Percentiles rank a stretch among this genome's conserved stretches.
Evolutionary conservation across 805 yeast species (phyloP).

Genomic region (Metschnikowia colocasiae): DNA sequence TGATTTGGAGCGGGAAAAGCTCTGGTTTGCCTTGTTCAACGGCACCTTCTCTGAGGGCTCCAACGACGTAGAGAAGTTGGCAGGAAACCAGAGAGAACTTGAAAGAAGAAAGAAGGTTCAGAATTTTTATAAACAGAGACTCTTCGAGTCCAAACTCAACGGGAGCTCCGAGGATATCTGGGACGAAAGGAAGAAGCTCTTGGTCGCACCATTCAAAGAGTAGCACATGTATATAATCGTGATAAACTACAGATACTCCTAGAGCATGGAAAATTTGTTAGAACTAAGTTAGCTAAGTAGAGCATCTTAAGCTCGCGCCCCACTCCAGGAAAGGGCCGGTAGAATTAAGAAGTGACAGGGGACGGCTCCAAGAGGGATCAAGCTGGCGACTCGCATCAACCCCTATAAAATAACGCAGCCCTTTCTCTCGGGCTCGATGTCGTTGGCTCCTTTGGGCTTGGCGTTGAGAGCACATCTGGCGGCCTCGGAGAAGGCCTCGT

Average conservation of each 20-base stretch:
- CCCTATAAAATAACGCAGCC: constrained; percentile 38
- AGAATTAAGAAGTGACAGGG: not conserved
- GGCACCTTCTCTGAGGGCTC: constrained; percentile 26
- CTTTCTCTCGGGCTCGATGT: constrained; percentile 41
- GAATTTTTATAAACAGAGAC: constrained; percentile 62
- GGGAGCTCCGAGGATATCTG: constrained; percentile 88
- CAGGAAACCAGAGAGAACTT: constrained; percentile 44
- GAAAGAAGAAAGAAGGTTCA: constrained; percentile 51
- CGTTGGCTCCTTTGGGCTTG: constrained; percentile 70
- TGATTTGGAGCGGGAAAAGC: constrained; percentile 61
- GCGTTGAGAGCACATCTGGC: constrained; percentile 95
- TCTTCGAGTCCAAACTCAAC: constrained; percentile 54
- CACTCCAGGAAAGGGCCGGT: not conserved
- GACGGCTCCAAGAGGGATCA: not conserved
- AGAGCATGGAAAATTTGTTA: not conserved
- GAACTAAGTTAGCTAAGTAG: not conserved
- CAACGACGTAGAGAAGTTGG: constrained; percentile 31
- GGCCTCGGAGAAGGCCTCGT: constrained; percentile 98
- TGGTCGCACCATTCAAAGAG: constrained; percentile 39
- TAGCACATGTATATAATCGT: constrained; percentile 1
- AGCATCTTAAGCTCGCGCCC: not conserved
- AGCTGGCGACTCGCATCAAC: not conserved
- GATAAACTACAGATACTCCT: not conserved
- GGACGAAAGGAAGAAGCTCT: constrained; percentile 44
- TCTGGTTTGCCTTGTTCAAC: constrained; percentile 74